A percentile compares a stretch with the other conserved stretches of the same genome.
phyloP scores from a whole-genome alignment of 768 basidiomycete species.

The Sporobolomyces pararoseus region DNA sequence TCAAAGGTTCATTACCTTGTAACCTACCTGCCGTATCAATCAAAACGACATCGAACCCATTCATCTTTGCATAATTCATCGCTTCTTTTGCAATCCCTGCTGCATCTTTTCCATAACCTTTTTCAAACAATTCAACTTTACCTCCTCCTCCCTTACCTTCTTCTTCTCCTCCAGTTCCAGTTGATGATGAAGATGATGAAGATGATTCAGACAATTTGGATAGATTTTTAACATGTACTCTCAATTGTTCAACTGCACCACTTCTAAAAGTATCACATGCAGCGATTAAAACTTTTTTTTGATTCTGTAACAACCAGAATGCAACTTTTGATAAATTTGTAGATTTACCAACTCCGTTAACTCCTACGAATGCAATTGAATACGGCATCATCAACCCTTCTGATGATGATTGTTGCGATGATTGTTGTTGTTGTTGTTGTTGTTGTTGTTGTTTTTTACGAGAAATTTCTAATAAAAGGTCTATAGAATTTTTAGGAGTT shows the following conservation, averaged over 20 bases:
- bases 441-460: too few species aligned
- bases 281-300: slow-evolving; percentile 85
- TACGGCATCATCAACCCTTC: slow-evolving; percentile 57
- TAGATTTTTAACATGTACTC: slow-evolving; percentile 92
- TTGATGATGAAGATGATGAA: too few species aligned
- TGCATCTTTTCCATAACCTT: slow-evolving; percentile 98
- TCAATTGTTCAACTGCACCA: slow-evolving; percentile 94
- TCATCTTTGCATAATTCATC: slow-evolving; percentile 78
- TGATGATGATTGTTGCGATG: neutral
- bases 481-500: slow-evolving; percentile 96
- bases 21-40: slow-evolving; percentile 98
- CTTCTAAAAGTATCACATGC: slow-evolving; percentile 96
- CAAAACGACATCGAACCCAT: slow-evolving; percentile 90
- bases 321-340: slow-evolving; percentile 97
- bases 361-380: slow-evolving; percentile 91
- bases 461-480: slow-evolving; percentile 85
- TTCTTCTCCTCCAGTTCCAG: slow-evolving; percentile 50
- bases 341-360: slow-evolving; percentile 98
- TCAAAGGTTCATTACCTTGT: slow-evolving; percentile 99
- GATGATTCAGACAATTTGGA: too few species aligned
- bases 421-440: too few species aligned
- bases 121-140: slow-evolving; percentile 87
- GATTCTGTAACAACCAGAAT: slow-evolving; percentile 98
- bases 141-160: slow-evolving; percentile 56
- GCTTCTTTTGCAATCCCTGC: slow-evolving; percentile 96